phyloP scores from a whole-genome alignment of 495 filamentous ascomycete species.

The Pyrenopolyporus hunteri region DNA sequence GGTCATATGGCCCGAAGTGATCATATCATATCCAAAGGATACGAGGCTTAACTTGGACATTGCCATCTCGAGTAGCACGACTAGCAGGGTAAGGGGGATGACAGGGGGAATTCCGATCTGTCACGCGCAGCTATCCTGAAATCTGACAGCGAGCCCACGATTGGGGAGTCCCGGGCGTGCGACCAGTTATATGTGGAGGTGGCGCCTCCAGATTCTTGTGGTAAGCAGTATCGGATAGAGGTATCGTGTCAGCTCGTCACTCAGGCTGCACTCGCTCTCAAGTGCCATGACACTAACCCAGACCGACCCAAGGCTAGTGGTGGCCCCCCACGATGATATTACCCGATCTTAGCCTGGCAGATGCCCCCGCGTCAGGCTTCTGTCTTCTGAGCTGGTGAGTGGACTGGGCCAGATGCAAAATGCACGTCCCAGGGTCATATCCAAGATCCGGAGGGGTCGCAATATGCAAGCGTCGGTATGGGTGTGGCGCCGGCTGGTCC shows the following conservation, averaged over 20 bases:
- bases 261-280: constrained; percentile 19
- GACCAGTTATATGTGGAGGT: constrained; percentile 22
- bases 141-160: constrained; percentile 27
- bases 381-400: constrained; percentile 29
- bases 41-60: constrained; percentile 18
- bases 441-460: constrained; percentile 36
- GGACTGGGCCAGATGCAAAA: constrained; percentile 38
- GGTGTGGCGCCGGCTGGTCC: constrained; percentile 35
- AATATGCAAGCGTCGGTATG: constrained; percentile 35
- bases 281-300: constrained; percentile 15
- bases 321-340: constrained; percentile 38
- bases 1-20: constrained; percentile 15
- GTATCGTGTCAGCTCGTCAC: constrained; percentile 18
- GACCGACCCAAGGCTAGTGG: constrained; percentile 8
- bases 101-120: too few relatives aligned
- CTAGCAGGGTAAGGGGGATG: constrained; percentile 8
- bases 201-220: constrained; percentile 13
- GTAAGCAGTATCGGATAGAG: constrained; percentile 34
- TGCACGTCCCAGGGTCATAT: constrained; percentile 32
- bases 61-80: constrained; percentile 24
- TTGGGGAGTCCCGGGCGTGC: constrained; percentile 19
- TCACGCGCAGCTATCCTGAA: constrained; percentile 32
- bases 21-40: constrained; percentile 20
- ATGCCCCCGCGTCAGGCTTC: constrained; percentile 28
- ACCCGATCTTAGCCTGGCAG: constrained; percentile 39